These are phyloP conservation scores for Luvunga scandens DNA, from an alignment of 345 rosid genomes.

Conservation along the genomic window DNA sequence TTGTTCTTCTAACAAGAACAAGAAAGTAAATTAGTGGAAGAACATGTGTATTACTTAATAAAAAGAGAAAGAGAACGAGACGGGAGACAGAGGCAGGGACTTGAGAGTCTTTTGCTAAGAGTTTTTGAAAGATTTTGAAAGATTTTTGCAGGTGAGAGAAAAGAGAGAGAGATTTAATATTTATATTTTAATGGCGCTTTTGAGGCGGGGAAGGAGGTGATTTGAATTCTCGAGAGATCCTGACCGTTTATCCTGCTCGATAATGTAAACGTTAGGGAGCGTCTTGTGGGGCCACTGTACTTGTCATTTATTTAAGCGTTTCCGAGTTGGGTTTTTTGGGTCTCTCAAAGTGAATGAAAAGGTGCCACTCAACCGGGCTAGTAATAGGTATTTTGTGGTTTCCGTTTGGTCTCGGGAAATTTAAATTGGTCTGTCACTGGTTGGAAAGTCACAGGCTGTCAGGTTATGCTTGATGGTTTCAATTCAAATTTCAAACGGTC, in stretches of 20 bases:
- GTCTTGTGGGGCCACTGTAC: conserved; percentile 13
- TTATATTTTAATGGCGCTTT: conserved; percentile 11
- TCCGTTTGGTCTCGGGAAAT: neutral
- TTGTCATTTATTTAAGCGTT: neutral
- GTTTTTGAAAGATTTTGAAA: conserved; percentile 1
- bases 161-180: neutral
- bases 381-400: neutral
- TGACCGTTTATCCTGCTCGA: conserved; percentile 30
- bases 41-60: neutral
- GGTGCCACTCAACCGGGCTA: neutral
- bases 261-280: conserved; percentile 28
- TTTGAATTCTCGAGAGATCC: conserved; percentile 29
- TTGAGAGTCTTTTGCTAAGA: neutral
- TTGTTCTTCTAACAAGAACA: conserved; percentile 9
- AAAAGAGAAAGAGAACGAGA: neutral
- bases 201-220: conserved; percentile 17
- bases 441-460: conserved; percentile 17
- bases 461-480: conserved; percentile 1
- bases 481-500: conserved; percentile 45
- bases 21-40: neutral
- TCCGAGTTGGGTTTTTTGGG: neutral
- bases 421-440: conserved; percentile 12
- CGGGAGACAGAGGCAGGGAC: too few relatives aligned
- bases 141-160: neutral
- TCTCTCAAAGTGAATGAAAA: neutral